Conservation (phyloP, 2,329 filamentous ascomycete species). For the Aureobasidium musti region DNA sequence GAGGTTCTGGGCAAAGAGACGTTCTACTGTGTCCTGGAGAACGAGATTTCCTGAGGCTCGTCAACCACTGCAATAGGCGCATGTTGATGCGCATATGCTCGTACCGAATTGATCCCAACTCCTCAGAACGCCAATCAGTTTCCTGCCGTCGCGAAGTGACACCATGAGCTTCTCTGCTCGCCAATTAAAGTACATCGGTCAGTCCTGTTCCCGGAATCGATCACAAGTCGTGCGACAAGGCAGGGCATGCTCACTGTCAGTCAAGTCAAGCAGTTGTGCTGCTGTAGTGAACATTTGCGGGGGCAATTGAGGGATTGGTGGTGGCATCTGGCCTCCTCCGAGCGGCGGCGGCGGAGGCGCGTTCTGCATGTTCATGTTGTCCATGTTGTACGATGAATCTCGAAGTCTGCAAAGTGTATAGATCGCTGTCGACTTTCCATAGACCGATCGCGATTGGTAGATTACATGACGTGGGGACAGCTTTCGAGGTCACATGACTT, state of each 20-base stretch:
- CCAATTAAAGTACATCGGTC: constrained; percentile 34
- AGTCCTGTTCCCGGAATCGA: constrained; percentile 30
- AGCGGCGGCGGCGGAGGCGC: constrained; percentile 30
- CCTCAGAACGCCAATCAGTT: constrained; percentile 86
- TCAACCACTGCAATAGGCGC: background rate
- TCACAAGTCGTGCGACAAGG: background rate
- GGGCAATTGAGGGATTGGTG: constrained; percentile 65
- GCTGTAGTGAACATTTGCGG: constrained; percentile 99
- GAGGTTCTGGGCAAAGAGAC: constrained; percentile 72
- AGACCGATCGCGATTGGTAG: background rate
- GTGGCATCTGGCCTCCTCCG: constrained; percentile 35
- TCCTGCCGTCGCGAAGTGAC: constrained; percentile 86
- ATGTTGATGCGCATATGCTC: background rate
- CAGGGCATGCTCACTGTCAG: constrained; percentile 75
- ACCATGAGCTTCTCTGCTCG: constrained; percentile 87
- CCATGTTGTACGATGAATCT: constrained; percentile 35
- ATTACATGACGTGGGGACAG: constrained; percentile 7
- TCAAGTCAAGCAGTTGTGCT: constrained; percentile 90
- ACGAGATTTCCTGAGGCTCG: constrained; percentile 77
- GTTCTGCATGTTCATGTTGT: constrained; percentile 42
- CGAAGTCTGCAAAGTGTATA: background rate
- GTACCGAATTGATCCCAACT: constrained; percentile 98
- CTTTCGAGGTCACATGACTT: constrained; percentile 2
- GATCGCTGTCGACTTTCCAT: constrained; percentile 13
- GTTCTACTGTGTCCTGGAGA: constrained; percentile 87